Base-by-base conservation (phyloP, 2,329 filamentous ascomycete species). In the Metarhizium humberi region DNA sequence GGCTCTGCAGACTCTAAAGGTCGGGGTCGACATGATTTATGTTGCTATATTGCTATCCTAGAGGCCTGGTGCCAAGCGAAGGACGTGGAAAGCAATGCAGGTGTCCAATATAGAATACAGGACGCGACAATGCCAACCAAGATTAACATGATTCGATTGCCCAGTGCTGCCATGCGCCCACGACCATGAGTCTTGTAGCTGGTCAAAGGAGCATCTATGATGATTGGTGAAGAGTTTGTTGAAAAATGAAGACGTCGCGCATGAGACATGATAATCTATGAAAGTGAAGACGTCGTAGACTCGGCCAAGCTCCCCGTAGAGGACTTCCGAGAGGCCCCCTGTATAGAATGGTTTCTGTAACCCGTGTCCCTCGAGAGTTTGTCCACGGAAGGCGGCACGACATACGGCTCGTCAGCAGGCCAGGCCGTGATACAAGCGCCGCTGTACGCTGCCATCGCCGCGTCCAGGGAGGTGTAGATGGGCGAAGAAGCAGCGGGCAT, bases 351-450 rank as follows among this genome's bases (percentile, higher is more conserved):
- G 16, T 40, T 16, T 11, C 38, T 13, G 38, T 45, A 45, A 2
- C 7, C 18, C 42, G 20, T 18, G 16, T 53, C 55, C 3, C 47
- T 43, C 29, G 36, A 36, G 8, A 56, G 46, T 14, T 53, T 29
- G 50, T 51, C 54, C 32, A 55, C 42, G 49, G 52, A 30, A 25
- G 52, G 56, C 45, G 55, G 59, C 20, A 36, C 45, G 36, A 54
- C 36, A 42, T 60, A 63, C 4, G 61, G 58, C 58, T 68, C 63
- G 43, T 64, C 64, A 25, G 60, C 51, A 0, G 65, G 66, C 66
- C 65, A 67, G 30, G 66, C 64, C 14, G 60, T 60, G 29, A 67
- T 57, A 34, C 57, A 63, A 18, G 66, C 65, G 47, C 66, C 66
- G 30, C 55, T 54, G 13, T 55, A 57, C 11, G 59, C 53, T 32